Conservation (phyloP, 192 early-diverging fungal genomes). For the Coemansia sp. region DNA sequence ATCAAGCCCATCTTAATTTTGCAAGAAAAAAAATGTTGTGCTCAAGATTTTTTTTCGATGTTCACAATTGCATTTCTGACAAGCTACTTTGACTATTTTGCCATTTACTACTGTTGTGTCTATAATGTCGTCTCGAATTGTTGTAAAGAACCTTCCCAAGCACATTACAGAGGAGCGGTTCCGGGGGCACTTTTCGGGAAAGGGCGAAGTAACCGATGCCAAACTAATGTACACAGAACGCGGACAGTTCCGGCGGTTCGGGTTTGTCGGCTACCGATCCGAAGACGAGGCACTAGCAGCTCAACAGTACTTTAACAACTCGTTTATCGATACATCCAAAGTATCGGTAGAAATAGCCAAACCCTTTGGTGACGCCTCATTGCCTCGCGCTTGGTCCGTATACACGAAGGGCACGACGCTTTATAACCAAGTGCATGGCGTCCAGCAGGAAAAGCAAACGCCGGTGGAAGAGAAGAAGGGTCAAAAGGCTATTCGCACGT, state of each 20-base stretch:
- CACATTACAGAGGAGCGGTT: slow-evolving; percentile 83
- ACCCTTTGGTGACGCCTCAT: slow-evolving; percentile 77
- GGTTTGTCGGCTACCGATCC: slow-evolving; percentile 89
- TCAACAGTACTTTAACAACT: slow-evolving; percentile 83
- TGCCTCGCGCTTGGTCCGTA: slow-evolving; percentile 90
- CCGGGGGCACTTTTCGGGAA: slow-evolving; percentile 80
- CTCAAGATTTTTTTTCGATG: slow-evolving; percentile 4
- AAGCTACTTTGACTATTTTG: background rate
- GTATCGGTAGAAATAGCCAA: slow-evolving; percentile 88
- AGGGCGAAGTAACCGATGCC: slow-evolving; percentile 89
- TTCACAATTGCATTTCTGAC: background rate
- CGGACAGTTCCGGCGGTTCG: slow-evolving; percentile 79
- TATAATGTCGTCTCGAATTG: slow-evolving; percentile 67
- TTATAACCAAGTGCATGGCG: slow-evolving; percentile 54
- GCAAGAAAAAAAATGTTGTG: background rate
- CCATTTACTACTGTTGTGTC: background rate
- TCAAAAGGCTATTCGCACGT: slow-evolving; percentile 37
- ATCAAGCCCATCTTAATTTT: background rate
- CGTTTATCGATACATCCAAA: slow-evolving; percentile 90
- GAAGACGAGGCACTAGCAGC: slow-evolving; percentile 86
- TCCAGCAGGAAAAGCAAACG: slow-evolving; percentile 21
- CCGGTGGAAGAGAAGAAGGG: slow-evolving; percentile 39
- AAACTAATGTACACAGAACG: slow-evolving; percentile 76
- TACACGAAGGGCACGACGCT: slow-evolving; percentile 87
- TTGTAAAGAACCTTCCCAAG: slow-evolving; percentile 98